Conservation (phyloP, 1,284 basidiomycete species). For the Cryptococcus sp. region DNA sequence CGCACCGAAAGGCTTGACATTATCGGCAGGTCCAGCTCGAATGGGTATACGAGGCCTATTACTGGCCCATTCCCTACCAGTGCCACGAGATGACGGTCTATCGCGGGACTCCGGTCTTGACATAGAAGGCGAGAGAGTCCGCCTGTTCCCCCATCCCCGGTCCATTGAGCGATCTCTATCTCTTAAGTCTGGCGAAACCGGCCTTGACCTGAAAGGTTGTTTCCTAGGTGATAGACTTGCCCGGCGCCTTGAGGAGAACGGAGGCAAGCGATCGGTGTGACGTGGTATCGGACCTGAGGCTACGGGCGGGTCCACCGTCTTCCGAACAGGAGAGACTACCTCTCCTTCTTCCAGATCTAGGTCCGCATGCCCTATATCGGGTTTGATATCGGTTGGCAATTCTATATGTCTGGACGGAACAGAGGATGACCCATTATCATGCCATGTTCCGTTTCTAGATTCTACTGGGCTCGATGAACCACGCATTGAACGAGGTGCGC, state of each 20-base stretch:
- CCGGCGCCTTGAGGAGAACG: not conserved
- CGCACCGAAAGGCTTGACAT: not conserved
- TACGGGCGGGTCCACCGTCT: slow-evolving; percentile 1
- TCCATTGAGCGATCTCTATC: slow-evolving; percentile 17
- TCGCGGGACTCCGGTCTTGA: not conserved
- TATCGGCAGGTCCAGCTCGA: not conserved
- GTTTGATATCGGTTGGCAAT: slow-evolving; percentile 1
- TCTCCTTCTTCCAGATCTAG: slow-evolving; percentile 43
- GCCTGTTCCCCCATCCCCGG: slow-evolving; percentile 5
- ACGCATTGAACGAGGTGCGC: slow-evolving; percentile 24
- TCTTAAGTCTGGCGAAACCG: not conserved
- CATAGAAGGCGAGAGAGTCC: slow-evolving; percentile 3
- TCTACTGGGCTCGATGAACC: slow-evolving; percentile 31
- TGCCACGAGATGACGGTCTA: too few species aligned
- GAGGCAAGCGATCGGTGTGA: not conserved
- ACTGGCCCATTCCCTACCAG: slow-evolving; percentile 4
- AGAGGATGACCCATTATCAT: not conserved
- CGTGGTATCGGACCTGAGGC: slow-evolving; percentile 3
- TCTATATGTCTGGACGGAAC: not conserved
- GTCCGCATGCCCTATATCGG: slow-evolving; percentile 9
- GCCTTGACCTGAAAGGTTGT: not conserved
- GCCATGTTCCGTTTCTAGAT: slow-evolving; percentile 1
- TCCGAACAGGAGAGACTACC: slow-evolving; percentile 36
- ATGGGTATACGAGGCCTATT: slow-evolving; percentile 6
- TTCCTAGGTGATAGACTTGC: not conserved